Conservation (phyloP, 371 early-diverging fungal genomes). For the Phascolomyces articulosus region DNA sequence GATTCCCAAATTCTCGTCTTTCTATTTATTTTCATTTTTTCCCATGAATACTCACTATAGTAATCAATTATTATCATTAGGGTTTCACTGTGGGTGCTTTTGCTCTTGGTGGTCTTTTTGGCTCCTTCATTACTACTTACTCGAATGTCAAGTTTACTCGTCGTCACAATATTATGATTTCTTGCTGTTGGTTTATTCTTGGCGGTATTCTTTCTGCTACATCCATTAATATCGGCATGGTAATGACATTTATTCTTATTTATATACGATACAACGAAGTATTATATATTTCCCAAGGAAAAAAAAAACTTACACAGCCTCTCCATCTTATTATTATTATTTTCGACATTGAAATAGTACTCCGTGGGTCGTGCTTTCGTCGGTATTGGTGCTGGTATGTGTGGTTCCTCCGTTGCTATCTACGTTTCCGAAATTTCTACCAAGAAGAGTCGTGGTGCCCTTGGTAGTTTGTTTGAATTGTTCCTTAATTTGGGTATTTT, state of each 20-base stretch:
- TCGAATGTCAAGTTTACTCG: slow-evolving; percentile 40
- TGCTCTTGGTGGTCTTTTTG: slow-evolving; percentile 52
- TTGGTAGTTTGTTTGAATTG: slow-evolving; percentile 56
- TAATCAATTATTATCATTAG: slow-evolving; percentile 12
- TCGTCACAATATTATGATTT: slow-evolving; percentile 44
- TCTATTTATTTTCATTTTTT: neutral
- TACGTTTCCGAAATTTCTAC: slow-evolving; percentile 91
- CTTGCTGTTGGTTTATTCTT: slow-evolving; percentile 35
- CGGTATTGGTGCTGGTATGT: slow-evolving; percentile 85
- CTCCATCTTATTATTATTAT: too few species aligned
- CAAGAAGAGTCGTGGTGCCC: slow-evolving; percentile 69
- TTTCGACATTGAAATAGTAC: slow-evolving; percentile 23
- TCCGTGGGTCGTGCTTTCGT: slow-evolving; percentile 82
- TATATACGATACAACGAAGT: too few species aligned
- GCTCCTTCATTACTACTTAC: slow-evolving; percentile 42
- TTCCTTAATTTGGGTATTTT: slow-evolving; percentile 81
- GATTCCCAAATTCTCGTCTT: too few species aligned
- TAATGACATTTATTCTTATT: slow-evolving; percentile 13
- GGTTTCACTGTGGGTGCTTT: slow-evolving; percentile 50
- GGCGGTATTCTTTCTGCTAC: slow-evolving; percentile 46
- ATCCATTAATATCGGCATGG: slow-evolving; percentile 45
- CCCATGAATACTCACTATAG: neutral
- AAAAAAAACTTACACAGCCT: too few species aligned
- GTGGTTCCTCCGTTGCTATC: slow-evolving; percentile 52
- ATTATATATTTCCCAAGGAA: too few species aligned